Conservation (phyloP, 176 grass and related monocot species). For the Otatea glauca region DNA sequence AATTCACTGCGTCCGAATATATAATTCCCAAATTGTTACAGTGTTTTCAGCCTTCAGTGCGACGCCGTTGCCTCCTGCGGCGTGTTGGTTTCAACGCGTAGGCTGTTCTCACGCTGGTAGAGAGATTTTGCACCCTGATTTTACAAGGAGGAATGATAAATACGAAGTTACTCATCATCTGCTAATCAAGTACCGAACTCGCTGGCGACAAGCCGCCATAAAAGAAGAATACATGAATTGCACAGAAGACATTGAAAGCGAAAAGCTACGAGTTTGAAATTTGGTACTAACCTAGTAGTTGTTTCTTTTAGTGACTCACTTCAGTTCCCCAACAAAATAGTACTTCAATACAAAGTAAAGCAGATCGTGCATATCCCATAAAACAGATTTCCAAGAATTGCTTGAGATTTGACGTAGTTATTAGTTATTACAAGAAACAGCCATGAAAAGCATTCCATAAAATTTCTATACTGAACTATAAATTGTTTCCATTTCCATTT, state of each 20-base stretch:
- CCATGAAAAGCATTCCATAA: background rate
- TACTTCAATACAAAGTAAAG: background rate
- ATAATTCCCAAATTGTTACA: background rate
- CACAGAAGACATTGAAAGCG: background rate
- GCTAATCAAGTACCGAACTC: background rate
- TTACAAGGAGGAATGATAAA: constrained; percentile 17
- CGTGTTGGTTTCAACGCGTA: constrained; percentile 61
- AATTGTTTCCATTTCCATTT: background rate
- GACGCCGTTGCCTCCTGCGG: constrained; percentile 23
- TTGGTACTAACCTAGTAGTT: background rate
- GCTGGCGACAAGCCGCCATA: background rate
- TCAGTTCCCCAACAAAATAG: background rate
- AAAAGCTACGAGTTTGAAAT: background rate
- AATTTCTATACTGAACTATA: background rate
- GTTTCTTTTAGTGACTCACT: background rate
- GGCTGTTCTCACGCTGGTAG: constrained; percentile 87
- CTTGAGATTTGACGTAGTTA: background rate
- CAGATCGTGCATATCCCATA: background rate
- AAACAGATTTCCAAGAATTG: background rate
- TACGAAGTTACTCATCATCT: constrained; percentile 8
- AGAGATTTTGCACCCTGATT: constrained; percentile 69
- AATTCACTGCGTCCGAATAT: background rate
- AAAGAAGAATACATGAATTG: background rate
- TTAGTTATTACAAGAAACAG: background rate
- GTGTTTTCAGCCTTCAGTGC: constrained; percentile 9